A percentile compares a stretch with the other conserved stretches of the same genome.
Evolutionary conservation across 495 filamentous ascomycete species (phyloP).

Genomic region (Cercophora newfieldiana): DNA sequence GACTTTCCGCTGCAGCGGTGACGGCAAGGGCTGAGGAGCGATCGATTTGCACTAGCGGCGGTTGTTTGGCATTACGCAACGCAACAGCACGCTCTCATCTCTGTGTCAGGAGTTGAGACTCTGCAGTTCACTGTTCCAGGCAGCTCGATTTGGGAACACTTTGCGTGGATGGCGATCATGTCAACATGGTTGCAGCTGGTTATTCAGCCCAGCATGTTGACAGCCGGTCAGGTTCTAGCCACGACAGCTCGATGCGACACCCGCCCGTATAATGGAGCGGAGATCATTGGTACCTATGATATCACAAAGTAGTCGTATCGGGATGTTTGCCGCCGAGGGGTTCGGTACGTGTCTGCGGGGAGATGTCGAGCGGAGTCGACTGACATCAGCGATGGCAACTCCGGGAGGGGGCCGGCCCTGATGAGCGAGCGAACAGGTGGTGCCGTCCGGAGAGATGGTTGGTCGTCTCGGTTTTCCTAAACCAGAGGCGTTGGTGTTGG

Average conservation of each 20-base stretch:
- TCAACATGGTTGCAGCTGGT: neutral
- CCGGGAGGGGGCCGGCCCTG: neutral
- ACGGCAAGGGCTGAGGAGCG: neutral
- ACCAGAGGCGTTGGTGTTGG: neutral
- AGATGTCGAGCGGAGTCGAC: neutral
- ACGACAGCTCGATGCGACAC: no score
- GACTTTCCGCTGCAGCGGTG: neutral
- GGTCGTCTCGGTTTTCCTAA: constrained; percentile 12
- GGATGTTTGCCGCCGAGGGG: neutral
- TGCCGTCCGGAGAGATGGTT: neutral
- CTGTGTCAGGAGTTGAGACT: neutral
- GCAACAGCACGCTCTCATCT: neutral
- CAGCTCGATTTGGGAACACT: neutral
- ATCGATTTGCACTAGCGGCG: constrained; percentile 33
- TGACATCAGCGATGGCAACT: neutral
- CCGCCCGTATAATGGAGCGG: no score
- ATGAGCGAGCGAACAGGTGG: neutral
- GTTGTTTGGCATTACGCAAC: constrained; percentile 6
- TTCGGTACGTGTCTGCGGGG: neutral
- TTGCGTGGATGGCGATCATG: neutral
- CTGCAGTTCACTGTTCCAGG: neutral
- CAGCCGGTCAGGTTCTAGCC: no score
- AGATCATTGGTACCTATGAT: no score
- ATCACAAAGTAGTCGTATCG: neutral
- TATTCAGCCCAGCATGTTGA: neutral